Percentiles rank a stretch among this genome's conserved stretches.
These are phyloP conservation scores for Didymosphaeria variabile DNA, from an alignment of 2,329 filamentous ascomycete species.

Conservation along the genomic window DNA sequence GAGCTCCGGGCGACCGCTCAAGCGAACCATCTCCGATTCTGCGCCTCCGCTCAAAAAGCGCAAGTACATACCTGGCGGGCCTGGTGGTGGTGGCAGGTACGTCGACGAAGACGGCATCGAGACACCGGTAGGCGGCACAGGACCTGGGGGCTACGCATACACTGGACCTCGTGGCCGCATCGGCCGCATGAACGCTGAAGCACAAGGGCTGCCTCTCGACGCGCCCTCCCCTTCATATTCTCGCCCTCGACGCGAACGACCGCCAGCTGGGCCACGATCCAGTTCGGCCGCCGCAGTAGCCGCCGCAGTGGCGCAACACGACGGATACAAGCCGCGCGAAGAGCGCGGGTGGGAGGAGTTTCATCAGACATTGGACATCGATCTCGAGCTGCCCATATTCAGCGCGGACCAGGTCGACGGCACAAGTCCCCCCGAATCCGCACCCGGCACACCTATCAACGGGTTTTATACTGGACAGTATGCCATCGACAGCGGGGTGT, in stretches of 20 bases:
- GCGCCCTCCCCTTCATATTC: constrained; percentile 58
- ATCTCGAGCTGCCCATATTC: constrained; percentile 79
- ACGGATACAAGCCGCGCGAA: constrained; percentile 96
- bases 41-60: constrained; percentile 57
- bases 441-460: constrained; percentile 56
- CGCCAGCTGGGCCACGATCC: constrained; percentile 71
- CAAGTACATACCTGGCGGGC: constrained; percentile 83
- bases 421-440: constrained; percentile 57
- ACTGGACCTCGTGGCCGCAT: constrained; percentile 63
- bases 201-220: constrained; percentile 52
- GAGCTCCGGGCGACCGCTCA: constrained; percentile 43
- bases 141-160: constrained; percentile 60
- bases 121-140: constrained; percentile 62
- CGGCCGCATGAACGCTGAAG: constrained; percentile 60
- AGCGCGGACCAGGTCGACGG: constrained; percentile 87
- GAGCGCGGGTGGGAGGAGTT: constrained; percentile 98
- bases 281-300: constrained; percentile 89
- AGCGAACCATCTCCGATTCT: constrained; percentile 48
- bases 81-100: constrained; percentile 85
- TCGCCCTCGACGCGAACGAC: constrained; percentile 50
- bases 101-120: constrained; percentile 75
- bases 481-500: constrained; percentile 46
- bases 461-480: constrained; percentile 38
- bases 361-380: constrained; percentile 92
- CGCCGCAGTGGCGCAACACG: constrained; percentile 86